Conservation (phyloP, 75 land plant genomes). For the Cryptomeria japonica region DNA sequence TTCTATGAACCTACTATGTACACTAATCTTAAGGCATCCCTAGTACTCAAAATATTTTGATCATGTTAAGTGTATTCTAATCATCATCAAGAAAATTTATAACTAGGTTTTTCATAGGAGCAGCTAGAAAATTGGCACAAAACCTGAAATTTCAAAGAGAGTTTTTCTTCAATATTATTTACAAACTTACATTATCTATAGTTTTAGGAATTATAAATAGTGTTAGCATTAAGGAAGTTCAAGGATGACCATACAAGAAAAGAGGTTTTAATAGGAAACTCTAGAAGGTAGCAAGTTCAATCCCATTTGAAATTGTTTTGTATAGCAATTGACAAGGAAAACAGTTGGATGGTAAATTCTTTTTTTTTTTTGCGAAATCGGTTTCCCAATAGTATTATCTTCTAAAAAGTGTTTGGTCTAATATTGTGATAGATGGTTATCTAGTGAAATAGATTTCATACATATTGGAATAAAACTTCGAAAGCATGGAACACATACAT, state of each 20-base stretch:
- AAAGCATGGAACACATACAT: too few species aligned
- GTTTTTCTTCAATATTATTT: too few species aligned
- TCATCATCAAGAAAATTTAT: not conserved
- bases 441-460: too few species aligned
- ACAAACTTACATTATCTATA: too few species aligned
- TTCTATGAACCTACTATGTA: not conserved
- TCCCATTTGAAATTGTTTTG: not conserved
- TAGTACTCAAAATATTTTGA: not conserved
- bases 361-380: too few species aligned
- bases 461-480: too few species aligned
- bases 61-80: not conserved
- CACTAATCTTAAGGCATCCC: not conserved
- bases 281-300: not conserved
- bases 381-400: not conserved
- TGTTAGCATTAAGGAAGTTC: not conserved
- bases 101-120: not conserved
- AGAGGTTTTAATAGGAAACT: not conserved
- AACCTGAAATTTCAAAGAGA: not conserved
- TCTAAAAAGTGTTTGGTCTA: too few species aligned
- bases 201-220: not conserved
- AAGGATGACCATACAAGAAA: not conserved
- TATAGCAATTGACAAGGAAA: not conserved
- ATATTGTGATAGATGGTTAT: too few species aligned
- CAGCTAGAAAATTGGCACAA: not conserved
- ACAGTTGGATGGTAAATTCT: too few species aligned